Conservation (phyloP, 495 filamentous ascomycete genomes). For the Amniculicola lignicola region DNA sequence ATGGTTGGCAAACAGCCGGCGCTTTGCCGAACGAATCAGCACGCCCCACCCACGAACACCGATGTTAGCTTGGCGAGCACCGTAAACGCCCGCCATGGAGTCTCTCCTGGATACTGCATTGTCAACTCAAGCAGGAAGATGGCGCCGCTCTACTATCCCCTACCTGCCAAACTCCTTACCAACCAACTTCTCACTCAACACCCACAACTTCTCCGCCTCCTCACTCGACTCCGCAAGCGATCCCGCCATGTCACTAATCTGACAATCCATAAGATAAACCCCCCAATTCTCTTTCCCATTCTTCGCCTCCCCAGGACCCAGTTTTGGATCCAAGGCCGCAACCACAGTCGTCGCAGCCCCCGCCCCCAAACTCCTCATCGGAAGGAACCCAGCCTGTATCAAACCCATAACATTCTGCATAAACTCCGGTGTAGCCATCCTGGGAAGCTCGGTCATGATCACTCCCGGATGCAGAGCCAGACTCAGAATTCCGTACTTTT, state of each 20-base stretch:
- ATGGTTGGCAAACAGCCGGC: too few species aligned
- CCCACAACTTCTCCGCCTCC: slow-evolving; percentile 44
- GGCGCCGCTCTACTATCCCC: too few species aligned
- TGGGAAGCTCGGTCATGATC: slow-evolving; percentile 42
- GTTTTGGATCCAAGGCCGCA: slow-evolving; percentile 47
- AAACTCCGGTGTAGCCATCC: slow-evolving; percentile 20
- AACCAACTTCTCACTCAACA: background rate
- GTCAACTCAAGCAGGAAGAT: too few species aligned
- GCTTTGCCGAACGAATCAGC: too few species aligned
- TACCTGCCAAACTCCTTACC: slow-evolving; percentile 48
- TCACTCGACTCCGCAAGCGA: slow-evolving; percentile 36
- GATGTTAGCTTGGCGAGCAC: too few species aligned
- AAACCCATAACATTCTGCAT: background rate
- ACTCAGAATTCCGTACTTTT: slow-evolving; percentile 37
- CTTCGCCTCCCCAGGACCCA: slow-evolving; percentile 37
- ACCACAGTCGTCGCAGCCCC: slow-evolving; percentile 47
- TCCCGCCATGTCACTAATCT: slow-evolving; percentile 38
- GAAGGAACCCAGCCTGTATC: background rate
- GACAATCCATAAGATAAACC: slow-evolving; percentile 45
- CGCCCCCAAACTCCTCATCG: slow-evolving; percentile 34
- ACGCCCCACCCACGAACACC: too few species aligned
- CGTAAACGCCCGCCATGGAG: too few species aligned
- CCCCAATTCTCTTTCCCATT: slow-evolving; percentile 41
- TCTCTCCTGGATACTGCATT: too few species aligned
- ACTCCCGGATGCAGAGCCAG: slow-evolving; percentile 45